Conservation (phyloP, 73 alveolate genomes). For the Paramecium biaurelia region DNA sequence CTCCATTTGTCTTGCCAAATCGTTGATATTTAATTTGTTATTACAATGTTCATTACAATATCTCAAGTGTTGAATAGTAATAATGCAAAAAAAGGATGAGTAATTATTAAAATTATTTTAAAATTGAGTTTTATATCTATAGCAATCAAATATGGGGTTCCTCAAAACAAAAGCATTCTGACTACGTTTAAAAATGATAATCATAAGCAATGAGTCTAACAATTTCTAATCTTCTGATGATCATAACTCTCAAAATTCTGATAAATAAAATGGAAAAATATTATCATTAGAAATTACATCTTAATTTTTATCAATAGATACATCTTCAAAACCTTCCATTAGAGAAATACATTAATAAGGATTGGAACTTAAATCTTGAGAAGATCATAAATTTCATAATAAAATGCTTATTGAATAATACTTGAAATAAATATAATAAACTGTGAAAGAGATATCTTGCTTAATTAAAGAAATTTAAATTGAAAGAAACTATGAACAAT, state of each 20-base stretch:
- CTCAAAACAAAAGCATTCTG: background rate
- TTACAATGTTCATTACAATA: background rate
- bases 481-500: background rate
- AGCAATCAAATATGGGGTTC: background rate
- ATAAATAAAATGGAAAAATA: background rate
- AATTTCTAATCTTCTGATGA: background rate
- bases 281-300: background rate
- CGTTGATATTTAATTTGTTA: background rate
- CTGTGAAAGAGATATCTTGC: slow-evolving; percentile 40
- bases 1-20: background rate
- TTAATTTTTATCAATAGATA: background rate
- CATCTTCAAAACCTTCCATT: background rate
- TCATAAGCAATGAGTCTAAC: background rate
- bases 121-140: background rate
- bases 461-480: background rate
- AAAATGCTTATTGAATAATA: slow-evolving; percentile 68
- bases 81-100: background rate
- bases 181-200: background rate
- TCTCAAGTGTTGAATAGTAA: background rate
- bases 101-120: background rate
- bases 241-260: background rate
- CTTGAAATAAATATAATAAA: slow-evolving; percentile 71
- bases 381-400: slow-evolving; percentile 87
- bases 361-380: slow-evolving; percentile 80
- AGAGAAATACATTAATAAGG: slow-evolving; percentile 52